Base-by-base conservation (phyloP, 371 early-diverging fungal species). In the Dinochytrium kinnereticum region DNA sequence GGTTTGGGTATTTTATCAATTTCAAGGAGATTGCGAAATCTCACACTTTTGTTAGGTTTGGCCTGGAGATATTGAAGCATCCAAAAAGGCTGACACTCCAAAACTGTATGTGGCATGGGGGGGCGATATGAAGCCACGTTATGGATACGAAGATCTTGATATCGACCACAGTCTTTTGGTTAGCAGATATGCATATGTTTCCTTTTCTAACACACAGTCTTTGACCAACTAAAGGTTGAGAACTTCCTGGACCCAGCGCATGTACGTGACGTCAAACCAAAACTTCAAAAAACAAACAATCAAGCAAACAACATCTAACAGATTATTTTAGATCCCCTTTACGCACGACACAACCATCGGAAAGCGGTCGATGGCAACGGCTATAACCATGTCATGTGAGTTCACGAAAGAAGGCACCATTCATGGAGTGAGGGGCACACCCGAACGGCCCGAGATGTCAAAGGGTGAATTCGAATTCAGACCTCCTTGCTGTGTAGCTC, bases 191-290 rank as follows among this genome's bases (percentile, higher is more conserved):
- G 65, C 76, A 26, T 75, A 75, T 57, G 76, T 65, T 24, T 53
- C 55, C 5, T 26, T 26, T 53, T n/a, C n/a, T 24, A 5, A 53
- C 55, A 21, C 26, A n/a, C 55, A 7, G 5, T 24, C 13, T 21
- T 5, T n/a, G 5, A 53, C 26, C 24, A n/a, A 5, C 13, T 5
- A 13, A 21, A 53, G 55, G 55, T 53, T 53, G 55, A 53, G 26
- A 80, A 80, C 64, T 76, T 80, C 57, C 70, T 80, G 38, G 80
- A 80, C 64, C 80, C 71, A 5, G 65, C 82, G 1, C 82, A 81
- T 61, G 64, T 70, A 34, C n/a, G n/a, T n/a, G n/a, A n/a, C n/a
- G n/a, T n/a, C n/a, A n/a, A n/a, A n/a, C n/a, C n/a, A n/a, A n/a
- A n/a, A n/a, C n/a, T n/a, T n/a, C n/a, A n/a, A n/a, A n/a, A n/a